Evolutionary conservation across 768 basidiomycete species (phyloP), one percentile per base, ranked within the genome.

Genomic region (Tulasnella sp.): DNA sequence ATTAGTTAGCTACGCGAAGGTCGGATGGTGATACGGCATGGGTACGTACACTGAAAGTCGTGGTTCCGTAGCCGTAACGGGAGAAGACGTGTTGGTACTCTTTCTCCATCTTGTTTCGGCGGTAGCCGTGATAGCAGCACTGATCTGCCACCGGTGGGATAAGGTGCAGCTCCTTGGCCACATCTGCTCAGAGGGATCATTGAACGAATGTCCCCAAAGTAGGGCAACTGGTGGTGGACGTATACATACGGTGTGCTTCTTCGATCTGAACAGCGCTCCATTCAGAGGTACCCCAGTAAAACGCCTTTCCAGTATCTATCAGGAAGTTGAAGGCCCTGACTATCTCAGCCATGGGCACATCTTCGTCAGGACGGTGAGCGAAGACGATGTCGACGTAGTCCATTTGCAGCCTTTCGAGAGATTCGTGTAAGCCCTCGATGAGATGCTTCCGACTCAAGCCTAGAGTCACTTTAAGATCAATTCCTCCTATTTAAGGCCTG

Each of bases 271-370:
- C 86, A 5, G 93, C 92, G 76, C 88, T 89, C 94, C 94, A 96
- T 85, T 95, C 94, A 16, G 91, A 93, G 0, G 93, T 94, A 37
- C 87, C 93, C 92, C 93, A 93, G 84, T 92, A 92, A 84, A 89
- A 90, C 48, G 86, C 84, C 82, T 86, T 92, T 84, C 93, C 93
- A 82, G 90, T 87, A 76, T 93, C 90, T 82, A 95, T 93, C 42
- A 94, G 88, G 83, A 87, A 91, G 87, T 93, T 94, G 88, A 96
- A 95, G 0, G 93, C 93, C 69, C 94, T 90, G 72, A 96, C 94
- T 76, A 91, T 87, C 85, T 96, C 94, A 84, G 94, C 84, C 83
- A 82, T 77, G 80, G 86, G 41, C 16, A 75, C 74, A 75, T 34
- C 24, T 20, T 42, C 82, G 85, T 93, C 93, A 34, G 88, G 87